These are phyloP conservation scores for Casuarina glauca DNA, from an alignment of 306 rosid genomes.

Conservation along the genomic window DNA sequence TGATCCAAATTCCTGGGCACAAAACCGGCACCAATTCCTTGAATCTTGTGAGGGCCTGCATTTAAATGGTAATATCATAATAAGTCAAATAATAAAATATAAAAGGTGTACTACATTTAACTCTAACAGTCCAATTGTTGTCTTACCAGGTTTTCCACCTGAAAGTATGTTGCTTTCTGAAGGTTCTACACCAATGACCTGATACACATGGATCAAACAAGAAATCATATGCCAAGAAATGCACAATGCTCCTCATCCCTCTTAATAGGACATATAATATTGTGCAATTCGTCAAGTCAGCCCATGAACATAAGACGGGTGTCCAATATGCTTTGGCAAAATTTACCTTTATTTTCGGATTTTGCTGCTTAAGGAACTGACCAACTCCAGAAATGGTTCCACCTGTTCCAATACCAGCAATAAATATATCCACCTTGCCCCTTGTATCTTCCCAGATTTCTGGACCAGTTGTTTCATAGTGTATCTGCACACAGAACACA, in stretches of 20 bases:
- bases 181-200: constrained; percentile 96
- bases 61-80: constrained; percentile 26
- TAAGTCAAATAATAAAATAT: constrained; percentile 13
- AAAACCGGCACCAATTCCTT: constrained; percentile 99
- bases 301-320: constrained; percentile 6
- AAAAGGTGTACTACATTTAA: constrained; percentile 10
- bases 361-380: constrained; percentile 73
- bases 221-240: background rate
- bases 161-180: constrained; percentile 89
- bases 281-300: constrained; percentile 2
- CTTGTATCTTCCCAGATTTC: constrained; percentile 99
- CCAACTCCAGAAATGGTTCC: constrained; percentile 96
- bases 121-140: constrained; percentile 14
- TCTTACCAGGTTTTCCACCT: constrained; percentile 96
- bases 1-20: constrained; percentile 88
- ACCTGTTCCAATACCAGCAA: constrained; percentile 99
- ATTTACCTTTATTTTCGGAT: constrained; percentile 77
- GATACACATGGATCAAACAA: constrained; percentile 27
- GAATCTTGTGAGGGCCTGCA: constrained; percentile 99
- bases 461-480: constrained; percentile 98
- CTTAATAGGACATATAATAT: constrained; percentile 13
- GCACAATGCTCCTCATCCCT: constrained; percentile 8
- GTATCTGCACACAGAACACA: constrained; percentile 60
- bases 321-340: constrained; percentile 1
- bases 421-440: constrained; percentile 91